Conservation (phyloP, 306 rosid genomes). For the Corylus americana region DNA sequence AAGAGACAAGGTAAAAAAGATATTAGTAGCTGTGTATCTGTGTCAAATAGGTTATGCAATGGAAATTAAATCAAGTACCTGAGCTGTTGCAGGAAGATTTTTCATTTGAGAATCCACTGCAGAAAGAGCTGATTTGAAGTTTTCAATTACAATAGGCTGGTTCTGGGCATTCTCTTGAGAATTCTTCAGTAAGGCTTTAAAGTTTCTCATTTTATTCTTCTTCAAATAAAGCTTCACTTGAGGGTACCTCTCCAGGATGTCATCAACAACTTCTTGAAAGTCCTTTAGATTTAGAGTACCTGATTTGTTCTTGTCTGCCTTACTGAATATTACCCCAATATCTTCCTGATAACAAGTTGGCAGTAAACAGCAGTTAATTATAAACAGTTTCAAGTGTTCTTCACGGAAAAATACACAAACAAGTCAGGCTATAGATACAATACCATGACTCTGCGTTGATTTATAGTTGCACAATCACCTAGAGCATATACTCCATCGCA, state of each 20-base stretch:
- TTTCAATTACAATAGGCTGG: constrained; percentile 65
- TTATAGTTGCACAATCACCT: constrained; percentile 96
- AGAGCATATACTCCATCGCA: constrained; percentile 73
- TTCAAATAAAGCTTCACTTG: constrained; percentile 82
- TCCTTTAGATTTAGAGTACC: constrained; percentile 77
- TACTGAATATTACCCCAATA: constrained; percentile 67
- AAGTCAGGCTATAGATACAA: neutral
- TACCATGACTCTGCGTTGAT: constrained; percentile 97
- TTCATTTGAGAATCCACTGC: constrained; percentile 94
- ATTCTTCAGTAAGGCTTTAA: constrained; percentile 67
- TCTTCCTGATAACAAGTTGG: constrained; percentile 60
- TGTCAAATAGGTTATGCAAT: constrained; percentile 10
- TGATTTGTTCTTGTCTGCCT: constrained; percentile 79
- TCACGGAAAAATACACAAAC: neutral
- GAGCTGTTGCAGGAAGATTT: constrained; percentile 95
- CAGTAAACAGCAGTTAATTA: neutral
- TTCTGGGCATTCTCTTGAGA: constrained; percentile 55
- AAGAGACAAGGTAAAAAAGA: neutral
- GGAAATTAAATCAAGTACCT: constrained; percentile 45
- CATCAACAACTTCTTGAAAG: constrained; percentile 64
- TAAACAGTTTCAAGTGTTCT: neutral
- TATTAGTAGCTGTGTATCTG: neutral
- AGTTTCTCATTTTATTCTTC: constrained; percentile 63
- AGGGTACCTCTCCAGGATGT: constrained; percentile 89
- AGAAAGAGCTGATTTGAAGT: constrained; percentile 75